Base-by-base conservation (phyloP, 306 rosid species). In the Albizia julibrissin region DNA sequence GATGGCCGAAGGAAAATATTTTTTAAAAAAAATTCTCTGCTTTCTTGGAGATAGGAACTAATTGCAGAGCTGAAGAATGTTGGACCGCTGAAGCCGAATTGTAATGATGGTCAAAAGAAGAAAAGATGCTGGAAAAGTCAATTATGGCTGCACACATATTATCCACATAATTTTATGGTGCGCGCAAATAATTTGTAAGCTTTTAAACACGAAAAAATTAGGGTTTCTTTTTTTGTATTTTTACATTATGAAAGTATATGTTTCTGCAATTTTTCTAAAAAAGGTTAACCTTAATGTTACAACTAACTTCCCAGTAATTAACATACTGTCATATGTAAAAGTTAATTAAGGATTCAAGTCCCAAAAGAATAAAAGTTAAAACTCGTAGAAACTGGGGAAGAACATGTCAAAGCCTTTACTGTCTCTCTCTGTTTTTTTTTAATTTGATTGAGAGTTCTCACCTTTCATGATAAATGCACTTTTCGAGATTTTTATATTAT, bases 121-220 rank as follows among this genome's bases (percentile, higher is more conserved):
- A 27, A 67, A 37, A 15, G 37, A 58, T 47, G 71, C 4, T 42
- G 21, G 34, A 56, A 26, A 72, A 71, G 83, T 80, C 78, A 80
- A 80, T 1, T 13, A 42, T 72, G 54, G 78, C 83, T 72, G 78
- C 78, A 8, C 46, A 68, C 2, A 37, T 3, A 16, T 37, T 34
- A 27, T 62, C 69, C 39, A 27, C 39, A 4, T 62, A 10, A 10
- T 22, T 22, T 22, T 10, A 22, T 29, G 27, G 12, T 11, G 16
- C 15, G 31, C 24, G 66, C 66, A 24, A 24, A 59, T 59, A 11
- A 24, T 59, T 59, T 22, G 9, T 61, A 10, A 59, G 16, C 33
- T 24, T 61, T 61, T 22, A 5, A 61, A 26, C 16, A 1, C 16
- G 16, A 61, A 61, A 50, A 6, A 16, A 5, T 15, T 18, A 7